Evolutionary conservation across 2,329 filamentous ascomycete genomes (phyloP).

Genomic region (Fusarium pseudonygamai): DNA sequence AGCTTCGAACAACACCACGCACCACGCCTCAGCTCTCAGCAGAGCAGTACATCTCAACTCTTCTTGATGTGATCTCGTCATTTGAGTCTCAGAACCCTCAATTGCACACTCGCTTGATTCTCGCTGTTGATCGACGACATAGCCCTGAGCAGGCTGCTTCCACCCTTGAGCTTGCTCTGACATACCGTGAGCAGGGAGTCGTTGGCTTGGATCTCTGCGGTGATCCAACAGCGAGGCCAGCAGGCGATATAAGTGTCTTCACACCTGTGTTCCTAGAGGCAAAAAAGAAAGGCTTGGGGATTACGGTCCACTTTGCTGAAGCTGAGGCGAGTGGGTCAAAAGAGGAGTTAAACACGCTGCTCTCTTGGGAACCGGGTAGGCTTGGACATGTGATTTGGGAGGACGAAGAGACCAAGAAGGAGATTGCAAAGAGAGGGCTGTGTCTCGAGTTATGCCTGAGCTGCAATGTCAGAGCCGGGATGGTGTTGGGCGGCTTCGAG

Average conservation of each 20-base stretch:
- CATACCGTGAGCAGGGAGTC: slow-evolving; percentile 63
- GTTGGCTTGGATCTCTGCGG: slow-evolving; percentile 84
- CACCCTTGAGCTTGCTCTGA: slow-evolving; percentile 70
- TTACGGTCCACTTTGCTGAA: slow-evolving; percentile 85
- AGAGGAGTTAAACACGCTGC: slow-evolving; percentile 69
- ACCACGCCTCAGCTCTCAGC: slow-evolving; percentile 67
- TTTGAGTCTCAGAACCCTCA: slow-evolving; percentile 54
- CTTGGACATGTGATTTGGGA: slow-evolving; percentile 85
- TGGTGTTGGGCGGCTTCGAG: slow-evolving; percentile 72
- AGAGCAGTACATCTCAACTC: slow-evolving; percentile 69
- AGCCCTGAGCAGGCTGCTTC: slow-evolving; percentile 67
- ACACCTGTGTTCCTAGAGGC: slow-evolving; percentile 67
- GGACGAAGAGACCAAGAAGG: slow-evolving; percentile 64
- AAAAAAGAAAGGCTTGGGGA: slow-evolving; percentile 61
- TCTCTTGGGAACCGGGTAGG: slow-evolving; percentile 73
- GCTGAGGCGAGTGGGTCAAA: slow-evolving; percentile 64
- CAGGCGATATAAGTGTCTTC: slow-evolving; percentile 69
- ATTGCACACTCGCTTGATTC: slow-evolving; percentile 73
- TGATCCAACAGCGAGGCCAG: slow-evolving; percentile 65
- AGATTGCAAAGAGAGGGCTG: slow-evolving; percentile 62
- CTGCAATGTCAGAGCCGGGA: slow-evolving; percentile 81
- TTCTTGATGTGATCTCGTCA: slow-evolving; percentile 70
- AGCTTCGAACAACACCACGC: slow-evolving; percentile 83
- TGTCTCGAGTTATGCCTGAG: slow-evolving; percentile 81
- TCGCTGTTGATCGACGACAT: slow-evolving; percentile 77